Percentiles rank a stretch among this genome's conserved stretches.
These are phyloP conservation scores for Salvia splendens DNA, from an alignment of 257 asterid genomes.

Conservation along the genomic window DNA sequence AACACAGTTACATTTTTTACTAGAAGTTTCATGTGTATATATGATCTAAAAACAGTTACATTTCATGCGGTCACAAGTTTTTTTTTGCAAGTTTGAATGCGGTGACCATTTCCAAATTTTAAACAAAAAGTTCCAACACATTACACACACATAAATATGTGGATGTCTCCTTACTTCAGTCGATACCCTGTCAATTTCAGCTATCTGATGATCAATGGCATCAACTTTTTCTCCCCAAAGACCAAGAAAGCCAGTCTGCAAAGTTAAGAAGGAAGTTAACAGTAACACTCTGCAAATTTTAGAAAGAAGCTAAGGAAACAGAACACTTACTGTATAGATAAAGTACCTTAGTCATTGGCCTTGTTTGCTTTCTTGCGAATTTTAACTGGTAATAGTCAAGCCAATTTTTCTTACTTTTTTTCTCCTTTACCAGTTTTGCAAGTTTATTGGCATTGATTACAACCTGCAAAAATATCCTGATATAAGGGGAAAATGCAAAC, in stretches of 20 bases:
- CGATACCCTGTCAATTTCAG: slow-evolving; percentile 72
- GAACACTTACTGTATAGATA: too few species aligned
- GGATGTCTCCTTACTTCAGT: slow-evolving; percentile 55
- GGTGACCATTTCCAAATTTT: neutral
- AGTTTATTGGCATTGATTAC: slow-evolving; percentile 86
- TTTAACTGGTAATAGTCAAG: slow-evolving; percentile 86
- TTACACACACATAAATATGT: too few species aligned
- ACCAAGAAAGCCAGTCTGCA: slow-evolving; percentile 90
- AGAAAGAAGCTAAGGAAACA: too few species aligned
- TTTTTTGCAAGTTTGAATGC: too few species aligned
- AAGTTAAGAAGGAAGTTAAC: slow-evolving; percentile 29
- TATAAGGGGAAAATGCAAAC: too few species aligned
- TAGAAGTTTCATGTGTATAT: too few species aligned
- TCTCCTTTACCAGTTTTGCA: slow-evolving; percentile 67
- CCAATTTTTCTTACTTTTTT: slow-evolving; percentile 77
- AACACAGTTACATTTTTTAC: too few species aligned
- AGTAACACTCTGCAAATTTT: neutral
- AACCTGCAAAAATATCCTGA: slow-evolving; percentile 46
- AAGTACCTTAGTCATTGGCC: slow-evolving; percentile 70
- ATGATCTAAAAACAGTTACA: too few species aligned
- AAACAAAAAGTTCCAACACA: neutral
- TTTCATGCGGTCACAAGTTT: too few species aligned
- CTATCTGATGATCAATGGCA: slow-evolving; percentile 71
- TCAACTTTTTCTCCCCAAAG: slow-evolving; percentile 75
- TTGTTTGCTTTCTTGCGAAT: slow-evolving; percentile 61